These are phyloP conservation scores for Rubia occidens DNA, from an alignment of 305 asterid genomes.

Conservation along the genomic window DNA sequence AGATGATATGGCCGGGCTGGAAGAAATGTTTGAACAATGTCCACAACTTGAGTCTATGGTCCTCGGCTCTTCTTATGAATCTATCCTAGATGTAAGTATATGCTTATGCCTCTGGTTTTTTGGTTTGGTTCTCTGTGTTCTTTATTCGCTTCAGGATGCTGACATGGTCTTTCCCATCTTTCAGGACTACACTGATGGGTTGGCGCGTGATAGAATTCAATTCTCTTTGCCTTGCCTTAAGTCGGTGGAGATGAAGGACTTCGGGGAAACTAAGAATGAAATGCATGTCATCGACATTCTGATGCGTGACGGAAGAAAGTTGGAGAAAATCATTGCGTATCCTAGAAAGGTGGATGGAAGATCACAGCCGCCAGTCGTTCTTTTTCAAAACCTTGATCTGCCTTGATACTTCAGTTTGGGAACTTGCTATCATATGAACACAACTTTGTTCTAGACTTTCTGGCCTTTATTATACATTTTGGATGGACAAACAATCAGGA, in stretches of 20 bases:
- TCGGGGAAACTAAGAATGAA: not conserved
- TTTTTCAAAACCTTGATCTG: not conserved
- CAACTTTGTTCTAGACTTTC: not conserved
- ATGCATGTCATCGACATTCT: not conserved
- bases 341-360: not conserved
- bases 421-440: not conserved
- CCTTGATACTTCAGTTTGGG: not conserved
- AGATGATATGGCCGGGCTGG: not conserved
- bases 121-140: not conserved
- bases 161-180: not conserved
- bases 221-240: not conserved
- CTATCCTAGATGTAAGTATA: not conserved
- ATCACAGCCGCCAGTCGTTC: not conserved
- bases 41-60: not conserved
- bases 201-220: too few species aligned
- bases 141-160: not conserved
- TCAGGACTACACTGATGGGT: not conserved
- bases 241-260: conserved; percentile 2
- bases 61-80: not conserved
- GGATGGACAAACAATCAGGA: not conserved
- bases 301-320: not conserved
- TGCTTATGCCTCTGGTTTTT: not conserved
- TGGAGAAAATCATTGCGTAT: not conserved
- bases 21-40: not conserved
- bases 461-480: not conserved